Conservation (phyloP, 345 rosid genomes). For the Dimocarpus longan region DNA sequence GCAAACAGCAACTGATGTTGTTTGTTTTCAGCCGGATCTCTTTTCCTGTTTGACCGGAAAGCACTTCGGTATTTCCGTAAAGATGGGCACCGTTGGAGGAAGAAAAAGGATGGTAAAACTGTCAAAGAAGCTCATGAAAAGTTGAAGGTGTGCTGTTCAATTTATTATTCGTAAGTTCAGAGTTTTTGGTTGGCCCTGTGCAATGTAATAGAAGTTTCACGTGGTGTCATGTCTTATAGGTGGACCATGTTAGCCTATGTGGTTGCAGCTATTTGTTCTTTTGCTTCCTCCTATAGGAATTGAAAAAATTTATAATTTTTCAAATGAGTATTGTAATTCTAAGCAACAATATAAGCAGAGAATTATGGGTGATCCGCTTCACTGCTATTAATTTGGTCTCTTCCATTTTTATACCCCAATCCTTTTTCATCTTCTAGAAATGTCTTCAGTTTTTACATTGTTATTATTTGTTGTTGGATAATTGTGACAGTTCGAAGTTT, state of each 20-base stretch:
- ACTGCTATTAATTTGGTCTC: neutral
- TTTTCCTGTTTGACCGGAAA: constrained; percentile 86
- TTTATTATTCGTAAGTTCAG: constrained; percentile 50
- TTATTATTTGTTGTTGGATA: neutral
- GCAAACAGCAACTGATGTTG: constrained; percentile 26
- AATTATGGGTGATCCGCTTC: neutral
- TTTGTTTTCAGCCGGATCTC: constrained; percentile 72
- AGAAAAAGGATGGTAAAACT: constrained; percentile 94
- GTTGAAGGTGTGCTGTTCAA: constrained; percentile 79
- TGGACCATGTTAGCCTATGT: neutral
- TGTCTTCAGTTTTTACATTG: neutral
- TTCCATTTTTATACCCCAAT: neutral
- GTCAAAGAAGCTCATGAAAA: constrained; percentile 98
- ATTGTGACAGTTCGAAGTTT: neutral
- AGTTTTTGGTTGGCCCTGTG: constrained; percentile 28
- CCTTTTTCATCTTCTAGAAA: neutral
- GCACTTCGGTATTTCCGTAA: constrained; percentile 82
- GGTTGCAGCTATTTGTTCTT: neutral
- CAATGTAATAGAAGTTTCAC: constrained; percentile 14
- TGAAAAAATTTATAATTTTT: neutral
- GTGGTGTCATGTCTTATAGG: constrained; percentile 3
- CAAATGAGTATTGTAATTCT: neutral
- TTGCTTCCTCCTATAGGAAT: neutral
- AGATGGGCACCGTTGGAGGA: constrained; percentile 93
- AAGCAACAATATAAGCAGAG: neutral